phyloP scores from a whole-genome alignment of 306 rosid species.

The Luffa aegyptiaca region DNA sequence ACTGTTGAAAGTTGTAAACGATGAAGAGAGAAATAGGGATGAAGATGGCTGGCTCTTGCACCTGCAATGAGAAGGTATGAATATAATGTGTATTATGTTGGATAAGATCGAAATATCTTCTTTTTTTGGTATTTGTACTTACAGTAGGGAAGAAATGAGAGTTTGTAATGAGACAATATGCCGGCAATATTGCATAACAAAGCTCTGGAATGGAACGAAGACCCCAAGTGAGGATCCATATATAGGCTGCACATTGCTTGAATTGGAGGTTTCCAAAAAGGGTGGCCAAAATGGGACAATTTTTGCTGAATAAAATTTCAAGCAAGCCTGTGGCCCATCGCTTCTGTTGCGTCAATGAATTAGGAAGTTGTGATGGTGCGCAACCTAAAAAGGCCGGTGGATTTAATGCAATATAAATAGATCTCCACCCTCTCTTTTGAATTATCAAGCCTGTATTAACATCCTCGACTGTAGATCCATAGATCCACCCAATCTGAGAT shows the following conservation, averaged over 20 bases:
- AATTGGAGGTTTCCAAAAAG: slow-evolving; percentile 12
- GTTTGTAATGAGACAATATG: slow-evolving; percentile 22
- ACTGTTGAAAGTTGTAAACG: background rate
- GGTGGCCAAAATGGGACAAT: slow-evolving; percentile 4
- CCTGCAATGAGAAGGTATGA: background rate
- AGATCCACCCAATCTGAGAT: slow-evolving; percentile 22
- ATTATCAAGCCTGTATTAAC: slow-evolving; percentile 18
- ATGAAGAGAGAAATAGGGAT: slow-evolving; percentile 5
- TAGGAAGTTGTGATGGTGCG: background rate
- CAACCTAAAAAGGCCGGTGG: slow-evolving; percentile 25
- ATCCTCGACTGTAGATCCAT: slow-evolving; percentile 23
- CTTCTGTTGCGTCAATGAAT: slow-evolving; percentile 13
- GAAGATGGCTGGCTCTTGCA: background rate
- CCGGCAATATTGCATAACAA: slow-evolving; percentile 16
- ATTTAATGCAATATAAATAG: background rate
- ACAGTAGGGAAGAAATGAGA: slow-evolving; percentile 23
- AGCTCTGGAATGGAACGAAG: slow-evolving; percentile 12
- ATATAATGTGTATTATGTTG: no score
- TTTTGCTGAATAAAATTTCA: slow-evolving; percentile 12
- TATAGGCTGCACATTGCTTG: slow-evolving; percentile 17
- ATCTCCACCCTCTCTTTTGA: slow-evolving; percentile 20
- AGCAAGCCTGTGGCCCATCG: slow-evolving; percentile 22
- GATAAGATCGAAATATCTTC: no score
- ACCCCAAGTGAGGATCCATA: slow-evolving; percentile 6
- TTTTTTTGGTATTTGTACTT: background rate